These are phyloP conservation scores for Sechiopsis laciniata DNA, from an alignment of 306 rosid species.

Conservation along the genomic window DNA sequence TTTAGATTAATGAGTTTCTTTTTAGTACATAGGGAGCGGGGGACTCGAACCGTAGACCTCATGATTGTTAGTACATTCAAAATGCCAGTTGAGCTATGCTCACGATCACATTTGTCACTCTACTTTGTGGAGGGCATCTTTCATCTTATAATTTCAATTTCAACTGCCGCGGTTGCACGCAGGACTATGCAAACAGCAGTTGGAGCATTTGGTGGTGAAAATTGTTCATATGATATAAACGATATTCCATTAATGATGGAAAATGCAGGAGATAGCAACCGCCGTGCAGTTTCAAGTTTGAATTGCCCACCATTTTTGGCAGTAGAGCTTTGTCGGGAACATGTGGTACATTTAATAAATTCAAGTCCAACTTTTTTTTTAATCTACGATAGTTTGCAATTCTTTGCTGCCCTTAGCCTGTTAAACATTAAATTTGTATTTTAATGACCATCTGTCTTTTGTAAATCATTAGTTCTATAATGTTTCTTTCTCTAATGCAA, in stretches of 20 bases:
- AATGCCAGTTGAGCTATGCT: too few species aligned
- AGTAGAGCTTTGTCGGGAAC: conserved; percentile 85
- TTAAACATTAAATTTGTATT: neutral
- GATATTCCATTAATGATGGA: conserved; percentile 62
- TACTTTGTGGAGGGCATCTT: neutral
- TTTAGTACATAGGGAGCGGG: too few species aligned
- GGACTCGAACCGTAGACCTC: too few species aligned
- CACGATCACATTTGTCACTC: neutral
- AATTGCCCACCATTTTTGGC: conserved; percentile 74
- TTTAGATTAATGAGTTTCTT: neutral
- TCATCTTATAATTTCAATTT: neutral
- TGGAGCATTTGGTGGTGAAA: conserved; percentile 78
- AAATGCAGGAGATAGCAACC: conserved; percentile 58
- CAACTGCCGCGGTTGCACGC: conserved; percentile 29
- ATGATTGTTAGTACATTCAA: too few species aligned
- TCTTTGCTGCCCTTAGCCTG: neutral
- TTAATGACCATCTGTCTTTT: neutral
- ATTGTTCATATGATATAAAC: conserved; percentile 41
- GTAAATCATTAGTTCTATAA: neutral
- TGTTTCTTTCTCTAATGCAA: neutral
- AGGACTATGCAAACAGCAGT: conserved; percentile 99
- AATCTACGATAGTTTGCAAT: neutral
- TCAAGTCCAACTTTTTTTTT: neutral
- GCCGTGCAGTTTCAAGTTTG: conserved; percentile 54
- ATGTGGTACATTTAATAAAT: conserved; percentile 40